A percentile compares a stretch with the other conserved stretches of the same genome.
These are phyloP conservation scores for Syzygium syzygioides DNA, from an alignment of 441 rosid species.

Conservation along the genomic window DNA sequence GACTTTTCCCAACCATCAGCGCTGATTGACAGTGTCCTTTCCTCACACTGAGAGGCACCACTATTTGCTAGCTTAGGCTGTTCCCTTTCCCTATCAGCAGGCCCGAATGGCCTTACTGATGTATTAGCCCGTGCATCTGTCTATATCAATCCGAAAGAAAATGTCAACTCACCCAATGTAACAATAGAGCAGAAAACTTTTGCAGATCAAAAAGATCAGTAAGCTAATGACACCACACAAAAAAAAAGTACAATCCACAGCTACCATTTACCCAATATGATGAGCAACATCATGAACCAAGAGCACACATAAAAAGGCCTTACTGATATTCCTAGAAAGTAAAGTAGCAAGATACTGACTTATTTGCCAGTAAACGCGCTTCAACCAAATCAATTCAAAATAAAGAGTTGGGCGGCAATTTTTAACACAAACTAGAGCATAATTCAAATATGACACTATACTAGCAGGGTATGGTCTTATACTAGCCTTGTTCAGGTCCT, in stretches of 20 bases:
- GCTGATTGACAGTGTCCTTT: conserved; percentile 61
- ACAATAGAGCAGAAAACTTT: conserved; percentile 9
- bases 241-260: neutral
- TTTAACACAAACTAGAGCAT: neutral
- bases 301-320: neutral
- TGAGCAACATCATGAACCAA: neutral
- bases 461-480: neutral
- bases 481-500: neutral
- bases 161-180: conserved; percentile 7
- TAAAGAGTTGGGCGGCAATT: neutral
- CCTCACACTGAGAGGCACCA: conserved; percentile 61
- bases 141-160: conserved; percentile 28
- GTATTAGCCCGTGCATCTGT: conserved; percentile 71
- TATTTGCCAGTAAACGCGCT: neutral
- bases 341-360: neutral
- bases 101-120: conserved; percentile 58
- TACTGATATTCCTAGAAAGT: neutral
- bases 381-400: neutral
- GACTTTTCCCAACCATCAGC: conserved; percentile 98
- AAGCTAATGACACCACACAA: neutral
- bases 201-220: neutral
- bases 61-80: conserved; percentile 49
- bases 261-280: neutral
- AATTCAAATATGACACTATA: neutral
- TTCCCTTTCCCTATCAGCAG: conserved; percentile 74